Percentiles rank a stretch among this genome's conserved stretches.
Conservation (phyloP, 139 green algal genomes). For the Edaphochlamys debaryana region DNA sequence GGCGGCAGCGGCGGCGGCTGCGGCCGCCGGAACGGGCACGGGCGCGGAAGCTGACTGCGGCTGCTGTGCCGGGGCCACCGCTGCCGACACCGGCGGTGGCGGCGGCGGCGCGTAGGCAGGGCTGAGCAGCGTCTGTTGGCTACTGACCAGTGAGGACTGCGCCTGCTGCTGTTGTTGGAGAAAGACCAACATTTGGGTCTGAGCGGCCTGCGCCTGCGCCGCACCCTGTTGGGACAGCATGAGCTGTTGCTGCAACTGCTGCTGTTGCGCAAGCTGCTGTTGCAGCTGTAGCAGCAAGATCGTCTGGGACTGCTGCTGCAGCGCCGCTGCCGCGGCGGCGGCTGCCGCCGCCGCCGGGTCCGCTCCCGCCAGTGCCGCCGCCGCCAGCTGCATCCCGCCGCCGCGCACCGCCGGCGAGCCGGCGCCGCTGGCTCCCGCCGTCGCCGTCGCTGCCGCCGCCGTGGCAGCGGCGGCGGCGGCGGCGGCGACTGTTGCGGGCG, state of each 20-base stretch:
- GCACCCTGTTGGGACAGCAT: not conserved
- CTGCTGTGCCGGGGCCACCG: too few relatives aligned
- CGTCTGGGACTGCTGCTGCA: not conserved
- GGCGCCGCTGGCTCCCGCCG: not conserved
- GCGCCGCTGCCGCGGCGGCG: not conserved
- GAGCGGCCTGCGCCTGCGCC: not conserved
- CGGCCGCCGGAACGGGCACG: too few relatives aligned
- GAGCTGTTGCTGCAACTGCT: not conserved
- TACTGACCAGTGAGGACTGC: not conserved
- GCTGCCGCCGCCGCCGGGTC: not conserved
- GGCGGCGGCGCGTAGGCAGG: too few relatives aligned
- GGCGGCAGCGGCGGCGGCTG: too few relatives aligned
- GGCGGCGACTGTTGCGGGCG: not conserved
- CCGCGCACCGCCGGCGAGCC: too few relatives aligned
- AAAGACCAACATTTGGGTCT: too few relatives aligned
- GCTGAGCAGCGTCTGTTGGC: not conserved
- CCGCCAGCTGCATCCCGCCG: not conserved
- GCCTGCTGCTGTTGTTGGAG: too few relatives aligned
- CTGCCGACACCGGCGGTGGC: too few relatives aligned
- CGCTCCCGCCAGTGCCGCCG: not conserved
- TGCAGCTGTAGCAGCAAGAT: not conserved
- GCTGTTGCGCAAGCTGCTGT: slow-evolving; percentile 3
- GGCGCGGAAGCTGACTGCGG: too few relatives aligned
- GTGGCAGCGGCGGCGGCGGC: not conserved
- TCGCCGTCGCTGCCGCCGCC: not conserved